Evolutionary conservation across 148 eudicot genomes (phyloP).

Genomic region (Euryodendron excelsum): DNA sequence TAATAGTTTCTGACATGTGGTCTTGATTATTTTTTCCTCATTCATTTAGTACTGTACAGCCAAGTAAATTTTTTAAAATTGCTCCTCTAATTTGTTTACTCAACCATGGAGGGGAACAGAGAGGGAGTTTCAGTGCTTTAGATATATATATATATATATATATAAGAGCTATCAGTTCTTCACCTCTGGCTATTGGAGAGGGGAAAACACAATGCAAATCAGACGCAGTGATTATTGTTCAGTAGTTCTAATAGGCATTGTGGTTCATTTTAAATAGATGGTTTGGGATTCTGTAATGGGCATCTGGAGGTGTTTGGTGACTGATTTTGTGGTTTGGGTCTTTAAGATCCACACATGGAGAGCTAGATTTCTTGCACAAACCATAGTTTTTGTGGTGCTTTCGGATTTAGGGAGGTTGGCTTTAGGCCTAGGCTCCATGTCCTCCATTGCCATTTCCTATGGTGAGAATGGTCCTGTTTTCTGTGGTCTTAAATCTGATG

Average conservation of each 20-base stretch:
- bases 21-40: neutral
- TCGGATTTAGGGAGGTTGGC: slow-evolving; percentile 35
- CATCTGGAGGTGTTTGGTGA: slow-evolving; percentile 28
- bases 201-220: slow-evolving; percentile 10
- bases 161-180: no score
- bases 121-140: neutral
- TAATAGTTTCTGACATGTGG: neutral
- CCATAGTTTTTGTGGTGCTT: slow-evolving; percentile 32
- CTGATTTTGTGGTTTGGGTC: slow-evolving; percentile 24
- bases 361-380: slow-evolving; percentile 33
- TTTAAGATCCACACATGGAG: slow-evolving; percentile 28
- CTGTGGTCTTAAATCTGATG: slow-evolving; percentile 88
- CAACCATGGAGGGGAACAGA: neutral
- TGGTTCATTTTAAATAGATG: neutral
- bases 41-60: neutral
- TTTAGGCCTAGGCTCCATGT: slow-evolving; percentile 74
- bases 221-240: neutral
- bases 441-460: slow-evolving; percentile 80
- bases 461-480: slow-evolving; percentile 78
- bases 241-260: neutral
- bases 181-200: slow-evolving; percentile 23
- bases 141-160: neutral
- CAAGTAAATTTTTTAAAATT: neutral
- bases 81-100: neutral
- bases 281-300: slow-evolving; percentile 36